These are phyloP conservation scores for Taxawa tesnikishii DNA, from an alignment of 2,329 filamentous ascomycete species.

Conservation along the genomic window DNA sequence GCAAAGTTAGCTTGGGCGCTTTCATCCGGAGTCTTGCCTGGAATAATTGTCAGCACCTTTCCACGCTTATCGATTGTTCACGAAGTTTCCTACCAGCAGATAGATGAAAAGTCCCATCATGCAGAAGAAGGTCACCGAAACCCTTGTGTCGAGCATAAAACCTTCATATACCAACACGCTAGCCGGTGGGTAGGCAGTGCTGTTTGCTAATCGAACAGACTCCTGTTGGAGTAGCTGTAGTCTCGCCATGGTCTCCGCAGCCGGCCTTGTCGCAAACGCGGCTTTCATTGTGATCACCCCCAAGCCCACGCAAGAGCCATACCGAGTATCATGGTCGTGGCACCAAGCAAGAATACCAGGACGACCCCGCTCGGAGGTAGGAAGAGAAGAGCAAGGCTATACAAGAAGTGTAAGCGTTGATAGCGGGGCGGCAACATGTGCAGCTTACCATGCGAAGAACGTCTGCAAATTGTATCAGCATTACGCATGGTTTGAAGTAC, in stretches of 20 bases:
- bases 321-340: slow-evolving; percentile 5
- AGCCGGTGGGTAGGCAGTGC: slow-evolving; percentile 1
- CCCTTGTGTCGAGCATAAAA: slow-evolving; percentile 6
- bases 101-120: slow-evolving; percentile 8
- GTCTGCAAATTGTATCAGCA: too few relatives aligned
- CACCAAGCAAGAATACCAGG: slow-evolving; percentile 2
- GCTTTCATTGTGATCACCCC: slow-evolving; percentile 7
- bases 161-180: slow-evolving; percentile 5
- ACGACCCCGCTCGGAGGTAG: slow-evolving; percentile 6
- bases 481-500: too few relatives aligned
- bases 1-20: slow-evolving; percentile 5
- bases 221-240: neutral
- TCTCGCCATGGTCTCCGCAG: slow-evolving; percentile 1
- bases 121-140: slow-evolving; percentile 8
- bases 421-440: too few relatives aligned
- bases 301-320: slow-evolving; percentile 7
- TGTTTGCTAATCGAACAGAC: neutral
- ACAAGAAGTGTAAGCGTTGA: too few relatives aligned
- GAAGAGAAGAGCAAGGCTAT: slow-evolving; percentile 4
- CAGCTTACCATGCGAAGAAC: too few relatives aligned
- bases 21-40: slow-evolving; percentile 5
- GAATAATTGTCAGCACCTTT: neutral
- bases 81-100: slow-evolving; percentile 1
- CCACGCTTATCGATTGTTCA: neutral
- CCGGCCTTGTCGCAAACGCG: slow-evolving; percentile 4